Evolutionary conservation across 768 basidiomycete genomes (phyloP), one percentile per base, ranked within the genome.

Genomic region (Dictyophora rubrovolvata): DNA sequence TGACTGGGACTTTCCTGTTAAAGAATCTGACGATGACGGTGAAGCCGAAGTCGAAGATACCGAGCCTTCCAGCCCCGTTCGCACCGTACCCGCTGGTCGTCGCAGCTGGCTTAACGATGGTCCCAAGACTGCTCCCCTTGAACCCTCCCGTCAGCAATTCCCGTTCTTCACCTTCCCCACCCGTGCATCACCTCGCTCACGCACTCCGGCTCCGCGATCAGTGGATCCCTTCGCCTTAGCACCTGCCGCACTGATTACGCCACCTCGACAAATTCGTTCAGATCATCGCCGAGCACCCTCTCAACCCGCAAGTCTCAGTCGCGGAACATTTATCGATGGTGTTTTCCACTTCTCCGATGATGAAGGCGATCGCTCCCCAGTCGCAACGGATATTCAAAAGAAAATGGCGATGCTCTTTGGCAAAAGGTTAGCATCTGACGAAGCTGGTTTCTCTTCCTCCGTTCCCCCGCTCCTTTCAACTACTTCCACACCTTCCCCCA

Each of bases 1-100:
- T 33, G 57, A 59, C 11, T 59, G 57, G 57, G 57, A 59, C 23
- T 59, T 35, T 17, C 57, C 57, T 17, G 49, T 48, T 18, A 42
- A n/a, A n/a, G 42, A 42, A 42, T 51, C 57, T 20, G 48, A 37
- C 14, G 47, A 49, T 1, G 33, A 48, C 22, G 55, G 48, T 9
- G 57, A 59, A 17, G 50, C 28, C 10, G 55, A 48, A 18, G 47
- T 9, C 21, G 57, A 59, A 5, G 57, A 48, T 22, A 49, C 28
- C 17, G 56, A 59, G 33, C 57, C 57, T 35, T 28, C 46, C 10
- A 59, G 48, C 47, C 57, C 57, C 18, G 20, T 52, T 11, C 20
- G 35, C 34, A 47, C 49, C 11, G 50, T 33, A 0, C 35, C 49
- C 12, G 36, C 8, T 4, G 17, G 35, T 23, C 14, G 48, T 33